phyloP scores from a whole-genome alignment of 495 filamentous ascomycete genomes.

The Achaetomiella virescens region DNA sequence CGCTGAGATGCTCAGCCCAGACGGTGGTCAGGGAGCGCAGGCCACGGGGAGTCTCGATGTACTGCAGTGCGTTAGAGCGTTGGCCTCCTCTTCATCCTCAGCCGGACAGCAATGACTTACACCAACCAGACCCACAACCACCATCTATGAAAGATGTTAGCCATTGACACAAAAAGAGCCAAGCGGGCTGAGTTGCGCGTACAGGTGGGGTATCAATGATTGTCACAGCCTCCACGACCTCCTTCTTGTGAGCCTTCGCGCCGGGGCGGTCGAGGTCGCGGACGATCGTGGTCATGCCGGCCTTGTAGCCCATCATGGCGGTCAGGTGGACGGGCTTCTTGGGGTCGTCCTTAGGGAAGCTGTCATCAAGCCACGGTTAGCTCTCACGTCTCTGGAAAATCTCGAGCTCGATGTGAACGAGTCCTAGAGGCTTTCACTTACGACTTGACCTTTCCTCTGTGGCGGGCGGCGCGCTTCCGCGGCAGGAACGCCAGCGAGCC shows the following conservation, averaged over 20 bases:
- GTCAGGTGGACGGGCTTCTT: constrained; percentile 99
- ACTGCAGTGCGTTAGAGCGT: constrained; percentile 37
- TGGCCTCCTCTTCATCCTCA: constrained; percentile 14
- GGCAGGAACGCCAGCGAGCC: constrained; percentile 96
- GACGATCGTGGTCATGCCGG: constrained; percentile 99
- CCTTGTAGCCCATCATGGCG: constrained; percentile 99
- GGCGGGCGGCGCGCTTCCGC: constrained; percentile 91
- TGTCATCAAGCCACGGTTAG: constrained; percentile 36
- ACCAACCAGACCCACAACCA: constrained; percentile 98
- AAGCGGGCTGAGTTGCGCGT: constrained; percentile 66
- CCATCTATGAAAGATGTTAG: constrained; percentile 74
- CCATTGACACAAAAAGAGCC: constrained; percentile 48
- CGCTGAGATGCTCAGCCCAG: constrained; percentile 98
- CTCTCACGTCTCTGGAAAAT: not conserved
- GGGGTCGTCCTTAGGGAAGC: constrained; percentile 99
- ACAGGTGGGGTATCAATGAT: constrained; percentile 99
- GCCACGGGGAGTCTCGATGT: constrained; percentile 99
- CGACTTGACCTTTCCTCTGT: constrained; percentile 98
- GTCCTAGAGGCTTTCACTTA: constrained; percentile 40
- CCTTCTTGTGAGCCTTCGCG: constrained; percentile 99
- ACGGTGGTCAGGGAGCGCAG: constrained; percentile 98
- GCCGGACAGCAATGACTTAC: constrained; percentile 34
- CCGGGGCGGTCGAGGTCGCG: constrained; percentile 99
- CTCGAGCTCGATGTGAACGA: not conserved
- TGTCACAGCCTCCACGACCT: constrained; percentile 98